Evolutionary conservation across 1,284 basidiomycete species (phyloP).

Genomic region (Termitomyces sp.): DNA sequence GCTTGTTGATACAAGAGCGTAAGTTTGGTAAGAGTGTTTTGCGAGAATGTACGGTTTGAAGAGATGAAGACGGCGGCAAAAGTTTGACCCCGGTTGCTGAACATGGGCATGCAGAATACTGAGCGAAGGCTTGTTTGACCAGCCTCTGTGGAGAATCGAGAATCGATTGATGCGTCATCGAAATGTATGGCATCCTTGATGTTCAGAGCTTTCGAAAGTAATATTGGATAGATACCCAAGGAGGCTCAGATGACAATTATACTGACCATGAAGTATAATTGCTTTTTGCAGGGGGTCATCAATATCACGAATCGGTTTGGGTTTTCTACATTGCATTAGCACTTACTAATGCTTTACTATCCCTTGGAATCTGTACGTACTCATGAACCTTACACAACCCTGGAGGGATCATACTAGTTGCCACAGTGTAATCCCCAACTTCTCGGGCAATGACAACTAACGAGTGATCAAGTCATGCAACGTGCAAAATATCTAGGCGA

Average conservation of each 20-base stretch:
- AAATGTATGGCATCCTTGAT: constrained; percentile 55
- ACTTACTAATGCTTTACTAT: neutral
- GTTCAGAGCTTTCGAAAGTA: constrained; percentile 46
- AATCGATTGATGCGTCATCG: constrained; percentile 56
- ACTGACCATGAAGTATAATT: constrained; percentile 58
- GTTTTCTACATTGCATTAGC: constrained; percentile 38
- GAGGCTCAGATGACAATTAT: neutral
- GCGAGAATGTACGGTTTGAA: constrained; percentile 58
- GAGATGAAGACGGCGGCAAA: constrained; percentile 52
- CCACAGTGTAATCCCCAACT: constrained; percentile 63
- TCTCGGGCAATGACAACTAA: constrained; percentile 60
- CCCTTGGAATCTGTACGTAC: constrained; percentile 29
- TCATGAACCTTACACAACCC: constrained; percentile 64
- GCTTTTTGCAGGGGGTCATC: constrained; percentile 57
- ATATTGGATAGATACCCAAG: neutral
- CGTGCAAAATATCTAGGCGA: neutral
- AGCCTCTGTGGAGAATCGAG: constrained; percentile 62
- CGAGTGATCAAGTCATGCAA: neutral
- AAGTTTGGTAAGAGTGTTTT: constrained; percentile 54
- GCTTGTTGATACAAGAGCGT: constrained; percentile 68
- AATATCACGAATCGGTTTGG: constrained; percentile 52
- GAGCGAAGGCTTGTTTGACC: constrained; percentile 52
- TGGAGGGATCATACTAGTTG: constrained; percentile 57
- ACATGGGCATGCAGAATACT: constrained; percentile 64
- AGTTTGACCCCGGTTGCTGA: constrained; percentile 67